phyloP scores from a whole-genome alignment of 1,284 basidiomycete genomes.

The Apiotrichum domesticum region DNA sequence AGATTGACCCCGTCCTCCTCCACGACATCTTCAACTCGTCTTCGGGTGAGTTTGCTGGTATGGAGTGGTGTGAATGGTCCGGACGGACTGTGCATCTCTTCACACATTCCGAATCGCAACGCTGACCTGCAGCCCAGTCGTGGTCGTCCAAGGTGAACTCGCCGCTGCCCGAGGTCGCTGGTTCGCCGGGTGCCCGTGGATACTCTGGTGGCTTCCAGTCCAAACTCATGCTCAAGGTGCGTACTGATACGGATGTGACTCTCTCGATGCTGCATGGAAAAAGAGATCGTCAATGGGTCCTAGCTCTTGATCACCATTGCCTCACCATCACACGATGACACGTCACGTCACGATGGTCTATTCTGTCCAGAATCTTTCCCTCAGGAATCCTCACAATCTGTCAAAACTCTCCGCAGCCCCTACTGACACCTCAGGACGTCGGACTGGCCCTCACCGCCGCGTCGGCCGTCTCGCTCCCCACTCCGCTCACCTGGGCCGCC shows the following conservation, averaged over 20 bases:
- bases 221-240: slow-evolving; percentile 43
- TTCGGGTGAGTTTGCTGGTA: slow-evolving; percentile 19
- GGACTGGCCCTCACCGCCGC: slow-evolving; percentile 38
- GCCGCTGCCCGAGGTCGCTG: slow-evolving; percentile 30
- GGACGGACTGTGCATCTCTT: too few species aligned
- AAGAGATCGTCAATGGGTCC: too few species aligned
- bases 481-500: slow-evolving; percentile 40
- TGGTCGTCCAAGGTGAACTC: slow-evolving; percentile 42
- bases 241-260: background rate
- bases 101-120: too few species aligned
- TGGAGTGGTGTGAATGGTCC: background rate
- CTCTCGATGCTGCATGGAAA: background rate
- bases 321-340: too few species aligned
- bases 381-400: background rate
- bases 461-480: slow-evolving; percentile 28
- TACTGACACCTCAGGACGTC: slow-evolving; percentile 28
- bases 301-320: too few species aligned
- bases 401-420: background rate
- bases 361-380: too few species aligned
- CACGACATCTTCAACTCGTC: slow-evolving; percentile 40
- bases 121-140: slow-evolving; percentile 27
- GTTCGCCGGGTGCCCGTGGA: slow-evolving; percentile 31
- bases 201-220: slow-evolving; percentile 38
- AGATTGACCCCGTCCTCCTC: slow-evolving; percentile 33
- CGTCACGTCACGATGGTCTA: too few species aligned